Evolutionary conservation across 331 rosid species (phyloP), one percentile per base, ranked within the genome.

Genomic region (Cucumis variabilis): DNA sequence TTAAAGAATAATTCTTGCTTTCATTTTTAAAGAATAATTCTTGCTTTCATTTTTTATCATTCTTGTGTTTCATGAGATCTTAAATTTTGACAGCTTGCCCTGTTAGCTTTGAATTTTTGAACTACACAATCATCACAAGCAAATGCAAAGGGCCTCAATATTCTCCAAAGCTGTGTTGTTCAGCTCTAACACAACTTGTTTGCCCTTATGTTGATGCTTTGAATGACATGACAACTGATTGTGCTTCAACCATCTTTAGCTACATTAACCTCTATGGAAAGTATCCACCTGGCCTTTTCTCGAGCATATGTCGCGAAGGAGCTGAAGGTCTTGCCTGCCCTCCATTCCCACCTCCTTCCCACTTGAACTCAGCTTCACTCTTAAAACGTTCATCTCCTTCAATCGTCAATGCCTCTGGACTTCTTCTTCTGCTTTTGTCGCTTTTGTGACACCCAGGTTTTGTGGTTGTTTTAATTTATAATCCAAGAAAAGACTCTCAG

Each of bases 261-360:
- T 95, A 97, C 92, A 94, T 97, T 24, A 93, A 95, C 90, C 92
- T 97, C 63, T 89, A 96, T 9, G 99, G 99, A 58, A 90, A 87
- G 76, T 97, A 97, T 94, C 99, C 99, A 23, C 95, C 99, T 1
- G 99, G n/a, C n/a, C n/a, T n/a, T n/a, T n/a, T n/a, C n/a, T n/a
- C n/a, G n/a, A n/a, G n/a, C n/a, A n/a, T n/a, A n/a, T n/a, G n/a
- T n/a, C n/a, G n/a, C n/a, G n/a, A n/a, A n/a, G n/a, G 95, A 48
- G 94, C 92, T 85, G 0, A 1, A 41, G 98, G 99, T 83, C 96
- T 97, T 7, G 90, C 13, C 20, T 97, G 99, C 90, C 94, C 93
- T 44, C 94, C 92, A 53, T 9, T 15, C 41, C 86, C 98, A 1
- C 93, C 98, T 50, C 90, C 99, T 1, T 9, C 10, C 21, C 77